Evolutionary conservation across 1,139 yeast species (phyloP), one percentile per base, ranked within the genome.

Genomic region (Sugiyamaella neomexicana): DNA sequence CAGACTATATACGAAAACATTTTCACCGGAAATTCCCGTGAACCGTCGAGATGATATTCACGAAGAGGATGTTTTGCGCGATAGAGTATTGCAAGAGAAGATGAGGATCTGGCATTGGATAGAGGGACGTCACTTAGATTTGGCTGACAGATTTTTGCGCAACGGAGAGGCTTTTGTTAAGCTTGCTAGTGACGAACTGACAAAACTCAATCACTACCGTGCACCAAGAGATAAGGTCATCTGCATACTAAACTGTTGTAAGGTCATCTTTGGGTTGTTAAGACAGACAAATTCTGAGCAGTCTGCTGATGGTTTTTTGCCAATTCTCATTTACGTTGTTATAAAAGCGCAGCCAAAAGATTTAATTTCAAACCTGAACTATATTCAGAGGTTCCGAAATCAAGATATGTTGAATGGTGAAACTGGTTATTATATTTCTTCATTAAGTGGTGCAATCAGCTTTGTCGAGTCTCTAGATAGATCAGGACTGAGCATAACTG

Each of bases 161-260:
- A 73, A 75, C 50, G 78, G 85, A 12, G 79, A 78, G 34, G 78
- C 82, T 47, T 89, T 90, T 66, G 76, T 89, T 49, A 80, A 80
- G 37, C 77, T 86, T 56, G 95, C 98, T 0, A 79, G 84, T 1
- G 73, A 70, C 46, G 77, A 95, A 68, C 75, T 95, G 50, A 75
- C 78, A 60, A 90, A 89, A 64, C 83, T 93, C 65, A 87, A 88
- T 68, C 79, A 81, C 54, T 95, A 86, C 68, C 80, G 95, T 63
- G 95, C 98, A 0, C 99, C 99, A 9, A 77, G 99, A 54, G 99
- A 95, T 66, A 95, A 95, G 67, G 85, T 90, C 59, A 89, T 93
- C 46, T 93, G 99, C 68, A 77, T 93, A 7, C 75, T 95, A 57
- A 95, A 95, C 71, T 84, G 95, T 55, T 91, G 98, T 68, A 93